Evolutionary conservation across 371 early-diverging fungal species (phyloP).

Genomic region (Mucor plumbeus): DNA sequence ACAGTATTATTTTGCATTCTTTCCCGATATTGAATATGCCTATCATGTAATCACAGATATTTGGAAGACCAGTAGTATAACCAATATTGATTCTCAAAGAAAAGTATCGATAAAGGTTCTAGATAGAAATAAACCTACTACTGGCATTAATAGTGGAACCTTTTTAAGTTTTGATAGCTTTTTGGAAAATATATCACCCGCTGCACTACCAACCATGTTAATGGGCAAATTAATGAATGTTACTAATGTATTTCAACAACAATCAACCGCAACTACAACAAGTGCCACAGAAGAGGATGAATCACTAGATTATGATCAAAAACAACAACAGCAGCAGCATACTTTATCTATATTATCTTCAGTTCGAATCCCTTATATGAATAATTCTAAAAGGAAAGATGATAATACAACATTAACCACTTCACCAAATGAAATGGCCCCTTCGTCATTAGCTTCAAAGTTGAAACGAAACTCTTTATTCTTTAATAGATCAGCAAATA

Average conservation of each 20-base stretch:
- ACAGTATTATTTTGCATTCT: constrained; percentile 75
- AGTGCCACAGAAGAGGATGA: background rate
- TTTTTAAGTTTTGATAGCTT: constrained; percentile 25
- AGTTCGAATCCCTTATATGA: background rate
- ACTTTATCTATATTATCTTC: background rate
- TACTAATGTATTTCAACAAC: constrained; percentile 18
- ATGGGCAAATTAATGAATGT: constrained; percentile 28
- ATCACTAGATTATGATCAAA: background rate
- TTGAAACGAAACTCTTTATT: constrained; percentile 10
- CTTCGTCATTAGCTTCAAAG: background rate
- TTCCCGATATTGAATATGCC: constrained; percentile 36
- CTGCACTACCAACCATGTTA: constrained; percentile 29
- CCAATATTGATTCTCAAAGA: background rate
- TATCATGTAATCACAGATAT: constrained; percentile 11
- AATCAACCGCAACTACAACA: background rate
- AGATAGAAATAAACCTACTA: background rate
- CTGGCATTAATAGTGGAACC: background rate
- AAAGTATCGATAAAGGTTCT: background rate
- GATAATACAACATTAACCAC: background rate
- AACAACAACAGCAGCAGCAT: background rate
- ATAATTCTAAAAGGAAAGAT: background rate
- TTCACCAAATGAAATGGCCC: constrained; percentile 2
- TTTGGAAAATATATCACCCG: constrained; percentile 27
- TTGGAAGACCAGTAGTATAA: constrained; percentile 10
- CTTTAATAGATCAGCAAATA: background rate